These are phyloP conservation scores for Naganishia sp. DNA, from an alignment of 1,284 basidiomycete genomes.

Conservation along the genomic window DNA sequence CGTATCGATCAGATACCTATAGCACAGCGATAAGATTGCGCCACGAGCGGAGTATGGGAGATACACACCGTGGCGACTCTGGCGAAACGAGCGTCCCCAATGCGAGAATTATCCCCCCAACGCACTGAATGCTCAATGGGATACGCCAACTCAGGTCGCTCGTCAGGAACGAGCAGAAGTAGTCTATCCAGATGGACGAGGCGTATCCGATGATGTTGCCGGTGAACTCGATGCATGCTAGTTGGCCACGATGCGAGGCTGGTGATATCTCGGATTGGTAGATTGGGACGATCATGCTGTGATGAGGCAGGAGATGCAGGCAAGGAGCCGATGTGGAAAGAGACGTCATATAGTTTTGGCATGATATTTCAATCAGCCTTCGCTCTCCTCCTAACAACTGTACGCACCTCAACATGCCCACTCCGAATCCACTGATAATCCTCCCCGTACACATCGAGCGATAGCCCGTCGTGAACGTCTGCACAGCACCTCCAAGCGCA, in stretches of 20 bases:
- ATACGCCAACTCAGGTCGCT: constrained; percentile 80
- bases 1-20: constrained; percentile 86
- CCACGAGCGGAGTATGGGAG: not conserved
- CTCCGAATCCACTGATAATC: constrained; percentile 86
- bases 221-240: constrained; percentile 97
- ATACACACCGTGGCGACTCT: constrained; percentile 77
- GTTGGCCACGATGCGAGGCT: constrained; percentile 83
- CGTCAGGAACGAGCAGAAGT: constrained; percentile 84
- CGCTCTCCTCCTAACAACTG: not conserved
- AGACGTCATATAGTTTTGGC: not conserved
- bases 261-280: constrained; percentile 97
- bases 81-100: constrained; percentile 83
- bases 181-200: constrained; percentile 78
- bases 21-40: not conserved
- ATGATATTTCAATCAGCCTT: not conserved
- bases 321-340: not conserved
- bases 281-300: constrained; percentile 91
- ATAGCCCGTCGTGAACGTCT: constrained; percentile 84
- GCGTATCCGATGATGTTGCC: constrained; percentile 79
- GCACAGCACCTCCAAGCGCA: constrained; percentile 81
- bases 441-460: constrained; percentile 83
- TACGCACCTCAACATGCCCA: constrained; percentile 83
- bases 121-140: constrained; percentile 80
- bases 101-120: constrained; percentile 83
- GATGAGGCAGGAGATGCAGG: not conserved